phyloP scores from a whole-genome alignment of 495 filamentous ascomycete genomes.

The Melanomma pulvis-pyrius region DNA sequence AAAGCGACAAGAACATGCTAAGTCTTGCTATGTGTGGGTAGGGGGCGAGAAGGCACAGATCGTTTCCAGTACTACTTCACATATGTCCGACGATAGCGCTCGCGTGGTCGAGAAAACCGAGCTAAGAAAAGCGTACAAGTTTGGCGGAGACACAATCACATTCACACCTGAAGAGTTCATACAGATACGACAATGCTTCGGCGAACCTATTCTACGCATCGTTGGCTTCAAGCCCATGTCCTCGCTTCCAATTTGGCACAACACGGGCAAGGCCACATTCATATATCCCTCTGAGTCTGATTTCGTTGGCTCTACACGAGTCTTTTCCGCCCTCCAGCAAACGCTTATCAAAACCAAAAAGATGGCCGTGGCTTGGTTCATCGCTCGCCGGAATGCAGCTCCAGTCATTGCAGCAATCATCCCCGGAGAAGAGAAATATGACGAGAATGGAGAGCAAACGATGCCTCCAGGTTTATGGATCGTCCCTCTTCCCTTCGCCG shows the following conservation, averaged over 20 bases:
- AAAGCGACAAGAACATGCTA: slow-evolving; percentile 75
- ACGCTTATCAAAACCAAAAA: slow-evolving; percentile 79
- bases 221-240: slow-evolving; percentile 89
- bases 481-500: slow-evolving; percentile 82
- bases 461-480: slow-evolving; percentile 89
- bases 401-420: slow-evolving; percentile 81
- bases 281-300: slow-evolving; percentile 93
- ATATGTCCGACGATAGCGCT: slow-evolving; percentile 73
- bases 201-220: slow-evolving; percentile 79
- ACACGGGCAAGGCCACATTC: slow-evolving; percentile 80
- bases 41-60: slow-evolving; percentile 82
- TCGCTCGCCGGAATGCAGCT: slow-evolving; percentile 75
- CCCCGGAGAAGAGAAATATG: slow-evolving; percentile 67
- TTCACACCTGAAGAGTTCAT: slow-evolving; percentile 84
- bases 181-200: slow-evolving; percentile 69
- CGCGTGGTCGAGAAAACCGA: slow-evolving; percentile 77
- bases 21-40: slow-evolving; percentile 83
- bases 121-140: slow-evolving; percentile 91
- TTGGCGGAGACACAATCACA: slow-evolving; percentile 84
- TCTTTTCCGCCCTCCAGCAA: slow-evolving; percentile 88
- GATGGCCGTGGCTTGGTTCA: slow-evolving; percentile 85
- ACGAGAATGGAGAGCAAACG: slow-evolving; percentile 66
- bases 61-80: slow-evolving; percentile 69
- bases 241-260: slow-evolving; percentile 81
- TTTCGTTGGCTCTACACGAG: slow-evolving; percentile 85